Base-by-base conservation (phyloP, 192 early-diverging fungal genomes). In the Entomortierella lignicola region DNA sequence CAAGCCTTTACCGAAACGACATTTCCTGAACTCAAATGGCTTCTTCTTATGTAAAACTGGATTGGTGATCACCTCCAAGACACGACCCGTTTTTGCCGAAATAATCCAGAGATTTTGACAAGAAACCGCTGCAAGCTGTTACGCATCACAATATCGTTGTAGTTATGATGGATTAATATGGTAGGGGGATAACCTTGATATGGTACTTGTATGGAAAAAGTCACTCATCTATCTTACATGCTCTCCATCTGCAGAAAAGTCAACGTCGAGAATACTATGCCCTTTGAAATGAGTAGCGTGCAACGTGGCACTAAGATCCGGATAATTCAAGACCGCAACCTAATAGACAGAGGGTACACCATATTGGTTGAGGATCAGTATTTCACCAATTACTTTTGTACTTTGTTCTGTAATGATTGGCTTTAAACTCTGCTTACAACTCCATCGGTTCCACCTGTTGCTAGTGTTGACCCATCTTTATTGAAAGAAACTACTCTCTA, bases 401-500 rank as follows among this genome's bases (percentile, higher is more conserved):
- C 6, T 6, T 42, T 42, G 39, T 10, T 10, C 13, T 42, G 13
- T 10, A 42, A 21, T 8, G 23, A 26, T 54, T 54, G 15, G 27
- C 18, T 21, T 17, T 15, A 17, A 50, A 21, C 15, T 17, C 23
- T 13, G 13, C 61, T 66, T 80, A 91, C 90, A 62, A 86, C 85
- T 39, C 92, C 92, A 59, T 93, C 91, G 7, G 93, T 90, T 53
- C 88, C 87, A 17, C 90, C 93, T 4, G 88, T 89, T 21, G 89
- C 84, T 23, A 95, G 60, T 42, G 88, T 66, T 44, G 80, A 84
- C 23, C 93, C 93, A 77, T 92, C 88, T 26, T 81, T 77, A 70
- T 84, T 91, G 75, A 93, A 93, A 20, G 85, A 70, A n/a, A 81
- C 84, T 3, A 88, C 87, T 85, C 74, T 83, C 86, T 92, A 72